Conservation (phyloP, 163 green algal genomes). For the Chlorella variabilis region DNA sequence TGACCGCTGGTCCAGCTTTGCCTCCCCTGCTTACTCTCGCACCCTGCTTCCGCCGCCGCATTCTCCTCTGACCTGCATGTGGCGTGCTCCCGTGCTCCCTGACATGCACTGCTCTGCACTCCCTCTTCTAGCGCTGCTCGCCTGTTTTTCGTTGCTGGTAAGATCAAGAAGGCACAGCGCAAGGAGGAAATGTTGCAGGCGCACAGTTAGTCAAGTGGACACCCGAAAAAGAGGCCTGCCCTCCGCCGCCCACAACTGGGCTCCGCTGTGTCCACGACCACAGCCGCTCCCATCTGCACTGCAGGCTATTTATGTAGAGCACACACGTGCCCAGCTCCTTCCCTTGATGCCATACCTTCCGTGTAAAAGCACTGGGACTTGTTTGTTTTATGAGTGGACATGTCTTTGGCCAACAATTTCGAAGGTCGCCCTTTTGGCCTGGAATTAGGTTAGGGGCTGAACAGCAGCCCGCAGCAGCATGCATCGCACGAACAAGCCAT, state of each 20-base stretch:
- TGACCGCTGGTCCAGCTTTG: no score
- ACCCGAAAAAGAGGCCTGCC: no score
- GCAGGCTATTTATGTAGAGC: background rate
- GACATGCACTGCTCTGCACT: background rate
- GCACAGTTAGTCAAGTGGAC: no score
- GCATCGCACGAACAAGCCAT: no score
- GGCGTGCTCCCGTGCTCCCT: no score
- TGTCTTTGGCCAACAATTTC: no score
- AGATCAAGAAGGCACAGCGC: no score
- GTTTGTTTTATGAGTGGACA: background rate
- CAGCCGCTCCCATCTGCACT: slow-evolving; percentile 43
- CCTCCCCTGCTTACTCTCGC: background rate
- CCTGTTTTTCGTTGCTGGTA: background rate
- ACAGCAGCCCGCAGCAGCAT: no score
- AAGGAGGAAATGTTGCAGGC: no score
- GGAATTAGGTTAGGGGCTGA: no score
- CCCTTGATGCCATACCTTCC: slow-evolving; percentile 52
- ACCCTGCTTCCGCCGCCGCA: background rate
- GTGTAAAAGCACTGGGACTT: slow-evolving; percentile 56
- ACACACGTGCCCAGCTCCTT: no score
- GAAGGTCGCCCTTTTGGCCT: no score
- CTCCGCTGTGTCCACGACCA: slow-evolving; percentile 56
- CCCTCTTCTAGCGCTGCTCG: background rate
- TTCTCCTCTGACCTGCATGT: background rate
- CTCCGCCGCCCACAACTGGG: slow-evolving; percentile 49